phyloP scores from a whole-genome alignment of 176 grass and related monocot species.

The Oryza meyeriana region DNA sequence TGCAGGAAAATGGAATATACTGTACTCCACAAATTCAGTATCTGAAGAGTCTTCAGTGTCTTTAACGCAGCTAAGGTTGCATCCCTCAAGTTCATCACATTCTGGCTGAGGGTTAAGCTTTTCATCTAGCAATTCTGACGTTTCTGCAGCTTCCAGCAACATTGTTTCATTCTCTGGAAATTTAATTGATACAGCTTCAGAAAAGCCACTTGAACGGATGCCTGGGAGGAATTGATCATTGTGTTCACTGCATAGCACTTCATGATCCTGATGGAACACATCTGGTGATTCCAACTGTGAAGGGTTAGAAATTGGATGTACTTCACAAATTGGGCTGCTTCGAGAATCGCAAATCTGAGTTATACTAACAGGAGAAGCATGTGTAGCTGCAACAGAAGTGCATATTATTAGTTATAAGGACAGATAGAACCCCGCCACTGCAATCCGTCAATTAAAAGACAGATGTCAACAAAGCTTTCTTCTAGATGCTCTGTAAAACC shows the following conservation, averaged over 20 bases:
- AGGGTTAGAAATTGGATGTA: neutral
- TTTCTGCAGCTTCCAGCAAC: neutral
- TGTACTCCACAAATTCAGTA: neutral
- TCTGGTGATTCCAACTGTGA: neutral
- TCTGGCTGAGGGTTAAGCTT: neutral
- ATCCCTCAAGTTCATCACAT: slow-evolving; percentile 12
- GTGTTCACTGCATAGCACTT: neutral
- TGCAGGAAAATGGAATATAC: no score
- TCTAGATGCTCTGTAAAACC: neutral
- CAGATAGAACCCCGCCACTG: neutral
- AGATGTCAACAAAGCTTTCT: neutral
- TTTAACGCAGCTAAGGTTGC: neutral
- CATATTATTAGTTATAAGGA: neutral
- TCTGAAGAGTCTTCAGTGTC: neutral
- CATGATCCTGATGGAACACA: slow-evolving; percentile 8
- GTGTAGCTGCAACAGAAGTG: slow-evolving; percentile 12
- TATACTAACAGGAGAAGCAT: slow-evolving; percentile 25
- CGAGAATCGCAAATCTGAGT: neutral
- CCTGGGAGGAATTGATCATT: neutral
- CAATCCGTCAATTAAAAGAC: neutral
- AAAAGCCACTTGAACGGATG: neutral
- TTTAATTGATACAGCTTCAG: neutral
- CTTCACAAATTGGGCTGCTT: slow-evolving; percentile 1
- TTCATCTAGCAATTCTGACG: neutral
- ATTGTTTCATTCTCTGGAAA: neutral